Evolutionary conservation across 257 asterid species (phyloP), one percentile per base, ranked within the genome.

Genomic region (Solanum infundibuliforme): DNA sequence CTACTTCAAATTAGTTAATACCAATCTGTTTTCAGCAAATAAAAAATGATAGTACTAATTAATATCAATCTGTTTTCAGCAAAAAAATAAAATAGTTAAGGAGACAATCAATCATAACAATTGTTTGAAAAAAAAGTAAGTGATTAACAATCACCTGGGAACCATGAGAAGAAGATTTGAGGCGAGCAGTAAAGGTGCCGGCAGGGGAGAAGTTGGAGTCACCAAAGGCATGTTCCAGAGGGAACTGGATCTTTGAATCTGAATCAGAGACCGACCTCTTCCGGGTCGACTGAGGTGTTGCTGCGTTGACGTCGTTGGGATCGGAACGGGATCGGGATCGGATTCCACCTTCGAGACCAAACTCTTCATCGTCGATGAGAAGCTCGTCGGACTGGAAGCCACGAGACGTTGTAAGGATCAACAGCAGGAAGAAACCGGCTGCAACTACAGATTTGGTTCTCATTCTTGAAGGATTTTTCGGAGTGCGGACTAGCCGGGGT

Each of bases 381-480:
- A 97, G 97, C 92, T 96, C 99, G 92, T 96, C 99, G 31, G 99
- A 96, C 87, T 94, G 95, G 94, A 97, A 97, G 32, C 93, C 93
- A 23, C 60, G 86, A 82, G 94, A 91, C 41, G 91, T 55, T 20
- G 91, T 82, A 39, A 90, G 77, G 12, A 85, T 73, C 32, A 91
- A 79, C 39, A 65, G 87, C 76, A 92, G 8, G 83, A 84, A 74
- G 34, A 32, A 38, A 29, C 62, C 84, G 25, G 84, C 65, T 16
- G n/a, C 84, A 77, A 34, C 75, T 35, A 84, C 66, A 73, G 3
- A 68, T 38, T 71, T 39, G 58, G 85, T 36, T 86, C 88, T 89
- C 94, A 92, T 93, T 83, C 39, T 81, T 81, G 27, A 77, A 39
- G 60, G 60, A 39, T 16, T 43, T 81, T 46, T 5, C 16, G 18